Conservation (phyloP, 345 rosid genomes). For the Pistacia atlantica region DNA sequence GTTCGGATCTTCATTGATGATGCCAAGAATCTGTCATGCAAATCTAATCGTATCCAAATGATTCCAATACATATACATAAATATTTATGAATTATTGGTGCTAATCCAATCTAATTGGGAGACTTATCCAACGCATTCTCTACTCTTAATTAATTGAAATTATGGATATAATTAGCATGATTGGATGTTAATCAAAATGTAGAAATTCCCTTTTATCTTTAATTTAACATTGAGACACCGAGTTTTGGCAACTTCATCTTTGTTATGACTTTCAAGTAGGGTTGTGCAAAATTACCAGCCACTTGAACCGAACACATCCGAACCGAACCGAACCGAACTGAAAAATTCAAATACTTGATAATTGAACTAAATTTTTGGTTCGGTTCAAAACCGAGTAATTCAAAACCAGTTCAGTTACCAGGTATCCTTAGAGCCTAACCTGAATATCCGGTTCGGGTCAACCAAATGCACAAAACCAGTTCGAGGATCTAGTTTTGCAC, state of each 20-base stretch:
- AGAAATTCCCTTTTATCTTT: background rate
- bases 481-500: too few species aligned
- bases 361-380: too few species aligned
- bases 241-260: constrained; percentile 43
- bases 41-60: constrained; percentile 2
- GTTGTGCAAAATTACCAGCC: too few species aligned
- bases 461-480: too few species aligned
- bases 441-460: too few species aligned
- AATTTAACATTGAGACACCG: constrained; percentile 57
- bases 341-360: too few species aligned
- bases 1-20: background rate
- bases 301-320: too few species aligned
- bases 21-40: background rate
- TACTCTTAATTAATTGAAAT: background rate
- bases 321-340: too few species aligned
- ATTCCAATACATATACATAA: background rate
- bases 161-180: background rate
- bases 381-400: too few species aligned
- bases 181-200: background rate
- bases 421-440: too few species aligned
- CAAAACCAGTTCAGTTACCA: too few species aligned
- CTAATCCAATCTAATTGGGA: background rate
- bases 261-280: constrained; percentile 5
- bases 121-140: background rate
- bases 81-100: background rate